Percentiles rank a stretch among this genome's conserved stretches.
These are phyloP conservation scores for Populus hybrid DNA, from an alignment of 441 rosid genomes.

Conservation along the genomic window DNA sequence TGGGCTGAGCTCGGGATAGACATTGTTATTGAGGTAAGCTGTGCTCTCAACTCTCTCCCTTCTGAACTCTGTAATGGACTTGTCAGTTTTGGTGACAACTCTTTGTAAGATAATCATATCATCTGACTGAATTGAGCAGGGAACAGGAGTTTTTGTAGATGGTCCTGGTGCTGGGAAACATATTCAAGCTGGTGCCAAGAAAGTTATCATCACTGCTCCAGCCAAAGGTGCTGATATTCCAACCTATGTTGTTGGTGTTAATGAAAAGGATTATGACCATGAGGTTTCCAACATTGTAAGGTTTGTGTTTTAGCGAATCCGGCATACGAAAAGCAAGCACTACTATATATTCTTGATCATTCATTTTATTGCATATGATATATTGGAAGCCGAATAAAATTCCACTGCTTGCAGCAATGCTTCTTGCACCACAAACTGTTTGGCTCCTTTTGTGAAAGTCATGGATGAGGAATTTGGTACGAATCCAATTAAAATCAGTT, in stretches of 20 bases:
- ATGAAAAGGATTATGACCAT: constrained; percentile 74
- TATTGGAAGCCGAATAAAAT: background rate
- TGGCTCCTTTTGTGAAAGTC: constrained; percentile 90
- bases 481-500: background rate
- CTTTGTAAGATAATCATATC: background rate
- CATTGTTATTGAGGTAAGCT: constrained; percentile 82
- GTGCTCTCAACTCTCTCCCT: background rate
- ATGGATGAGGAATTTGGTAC: constrained; percentile 92
- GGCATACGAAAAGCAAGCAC: background rate
- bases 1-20: constrained; percentile 97
- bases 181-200: constrained; percentile 94
- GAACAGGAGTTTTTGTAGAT: constrained; percentile 92
- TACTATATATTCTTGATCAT: background rate
- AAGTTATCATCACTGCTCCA: constrained; percentile 92
- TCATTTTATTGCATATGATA: background rate
- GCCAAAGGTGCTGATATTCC: constrained; percentile 99
- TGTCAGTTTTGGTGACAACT: background rate
- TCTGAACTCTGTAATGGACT: background rate
- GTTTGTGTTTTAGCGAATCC: constrained; percentile 27
- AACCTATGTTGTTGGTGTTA: constrained; percentile 91
- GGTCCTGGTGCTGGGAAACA: constrained; percentile 97
- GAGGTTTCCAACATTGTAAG: constrained; percentile 82
- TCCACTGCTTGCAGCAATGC: constrained; percentile 68
- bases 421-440: constrained; percentile 95
- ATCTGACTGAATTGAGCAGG: constrained; percentile 32